These are phyloP conservation scores for Apiospora rasikravindrae DNA, from an alignment of 2,329 filamentous ascomycete species.

Conservation along the genomic window DNA sequence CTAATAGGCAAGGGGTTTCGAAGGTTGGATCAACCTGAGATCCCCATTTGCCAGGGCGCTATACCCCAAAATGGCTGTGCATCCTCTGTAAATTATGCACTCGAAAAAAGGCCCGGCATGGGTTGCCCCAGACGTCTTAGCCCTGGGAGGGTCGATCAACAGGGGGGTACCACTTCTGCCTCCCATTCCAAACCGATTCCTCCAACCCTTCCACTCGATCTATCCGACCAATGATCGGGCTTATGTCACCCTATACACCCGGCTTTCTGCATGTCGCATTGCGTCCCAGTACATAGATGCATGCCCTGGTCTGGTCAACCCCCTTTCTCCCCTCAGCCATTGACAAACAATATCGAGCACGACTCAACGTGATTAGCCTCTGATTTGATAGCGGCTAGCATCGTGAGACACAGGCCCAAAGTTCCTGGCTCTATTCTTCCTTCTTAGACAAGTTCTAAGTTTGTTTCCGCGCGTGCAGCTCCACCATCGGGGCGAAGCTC, in stretches of 20 bases:
- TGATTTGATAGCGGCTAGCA: background rate
- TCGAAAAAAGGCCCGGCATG: background rate
- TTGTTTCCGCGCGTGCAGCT: conserved; percentile 16
- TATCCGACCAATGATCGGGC: background rate
- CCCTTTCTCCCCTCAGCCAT: background rate
- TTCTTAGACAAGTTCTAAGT: background rate
- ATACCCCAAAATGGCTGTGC: conserved; percentile 13
- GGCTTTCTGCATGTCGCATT: background rate
- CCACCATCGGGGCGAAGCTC: conserved; percentile 10
- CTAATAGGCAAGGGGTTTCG: conserved; percentile 10
- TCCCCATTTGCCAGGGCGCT: conserved; percentile 5
- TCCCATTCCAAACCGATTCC: background rate
- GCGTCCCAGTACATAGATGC: background rate
- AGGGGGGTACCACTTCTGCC: background rate
- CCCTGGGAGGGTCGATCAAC: background rate
- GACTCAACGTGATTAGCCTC: background rate
- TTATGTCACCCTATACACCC: background rate
- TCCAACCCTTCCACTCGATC: background rate
- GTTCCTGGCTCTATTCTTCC: background rate
- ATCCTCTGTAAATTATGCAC: conserved; percentile 9
- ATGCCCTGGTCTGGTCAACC: background rate
- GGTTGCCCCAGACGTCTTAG: background rate
- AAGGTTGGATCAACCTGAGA: conserved; percentile 3
- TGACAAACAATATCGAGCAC: background rate
- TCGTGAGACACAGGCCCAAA: conserved; percentile 13